These are phyloP conservation scores for Tolypocladium endophyticum DNA, from an alignment of 2,329 filamentous ascomycete species.

Conservation along the genomic window DNA sequence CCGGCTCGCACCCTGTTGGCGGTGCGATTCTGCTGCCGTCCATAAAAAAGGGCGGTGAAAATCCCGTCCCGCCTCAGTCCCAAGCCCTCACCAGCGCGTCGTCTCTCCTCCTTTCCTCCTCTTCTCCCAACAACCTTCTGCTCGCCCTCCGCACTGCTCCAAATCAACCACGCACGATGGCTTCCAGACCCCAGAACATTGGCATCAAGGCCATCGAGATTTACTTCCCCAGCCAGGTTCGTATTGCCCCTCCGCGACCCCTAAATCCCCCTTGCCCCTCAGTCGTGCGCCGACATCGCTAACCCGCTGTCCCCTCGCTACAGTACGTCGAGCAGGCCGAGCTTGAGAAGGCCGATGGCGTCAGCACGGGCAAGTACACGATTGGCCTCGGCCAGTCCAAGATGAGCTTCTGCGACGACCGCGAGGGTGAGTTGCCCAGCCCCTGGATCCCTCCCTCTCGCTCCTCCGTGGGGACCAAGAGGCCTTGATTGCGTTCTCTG, in stretches of 20 bases:
- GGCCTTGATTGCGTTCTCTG: neutral
- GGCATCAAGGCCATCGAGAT: slow-evolving; percentile 91
- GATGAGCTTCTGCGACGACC: slow-evolving; percentile 87
- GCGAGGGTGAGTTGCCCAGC: slow-evolving; percentile 54
- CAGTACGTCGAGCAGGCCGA: slow-evolving; percentile 78
- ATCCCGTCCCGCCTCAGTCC: neutral
- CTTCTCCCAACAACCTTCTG: neutral
- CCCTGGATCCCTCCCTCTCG: slow-evolving; percentile 5
- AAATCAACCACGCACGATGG: slow-evolving; percentile 36
- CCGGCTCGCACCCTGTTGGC: neutral
- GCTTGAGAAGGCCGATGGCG: slow-evolving; percentile 80
- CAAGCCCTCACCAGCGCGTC: neutral
- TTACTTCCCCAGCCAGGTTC: slow-evolving; percentile 76
- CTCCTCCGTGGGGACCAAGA: neutral
- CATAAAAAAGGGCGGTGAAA: slow-evolving; percentile 10
- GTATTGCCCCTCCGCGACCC: slow-evolving; percentile 1
- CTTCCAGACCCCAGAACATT: slow-evolving; percentile 72
- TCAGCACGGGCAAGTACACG: slow-evolving; percentile 75
- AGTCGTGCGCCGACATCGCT: slow-evolving; percentile 14
- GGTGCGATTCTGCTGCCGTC: neutral
- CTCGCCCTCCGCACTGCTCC: neutral
- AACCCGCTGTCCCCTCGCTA: slow-evolving; percentile 9
- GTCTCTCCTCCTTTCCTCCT: neutral
- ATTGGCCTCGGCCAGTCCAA: slow-evolving; percentile 85
- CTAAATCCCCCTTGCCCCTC: slow-evolving; percentile 4